Conservation (phyloP, 306 rosid genomes). For the Corylus americana region DNA sequence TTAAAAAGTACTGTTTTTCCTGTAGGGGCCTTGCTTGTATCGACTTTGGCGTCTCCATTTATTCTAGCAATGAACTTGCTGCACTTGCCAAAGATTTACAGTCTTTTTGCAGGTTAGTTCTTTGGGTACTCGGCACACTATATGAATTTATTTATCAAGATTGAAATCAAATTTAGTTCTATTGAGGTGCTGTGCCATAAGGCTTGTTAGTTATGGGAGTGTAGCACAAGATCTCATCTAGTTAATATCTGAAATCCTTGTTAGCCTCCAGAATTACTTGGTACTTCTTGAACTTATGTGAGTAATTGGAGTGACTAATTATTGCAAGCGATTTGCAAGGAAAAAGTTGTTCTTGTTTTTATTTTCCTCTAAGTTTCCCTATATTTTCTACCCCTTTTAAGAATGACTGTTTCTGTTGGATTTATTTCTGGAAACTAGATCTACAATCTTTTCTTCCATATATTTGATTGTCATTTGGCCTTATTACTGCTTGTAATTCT, state of each 20-base stretch:
- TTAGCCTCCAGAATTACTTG: background rate
- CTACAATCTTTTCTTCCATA: background rate
- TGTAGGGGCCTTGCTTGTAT: constrained; percentile 75
- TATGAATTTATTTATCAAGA: background rate
- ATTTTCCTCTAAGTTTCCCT: background rate
- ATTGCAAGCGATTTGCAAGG: constrained; percentile 15
- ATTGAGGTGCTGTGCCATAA: background rate
- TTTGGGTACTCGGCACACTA: constrained; percentile 7
- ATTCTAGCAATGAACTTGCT: constrained; percentile 54
- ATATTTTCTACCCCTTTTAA: background rate
- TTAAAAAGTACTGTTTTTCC: constrained; percentile 13
- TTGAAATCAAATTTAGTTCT: background rate
- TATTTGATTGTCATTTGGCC: too few species aligned
- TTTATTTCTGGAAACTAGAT: background rate
- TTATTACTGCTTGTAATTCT: too few species aligned
- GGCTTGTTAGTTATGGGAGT: background rate
- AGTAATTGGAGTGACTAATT: constrained; percentile 7
- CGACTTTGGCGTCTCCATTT: constrained; percentile 63
- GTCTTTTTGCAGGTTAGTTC: constrained; percentile 65
- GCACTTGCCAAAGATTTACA: constrained; percentile 70
- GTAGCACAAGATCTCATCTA: background rate
- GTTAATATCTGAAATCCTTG: background rate
- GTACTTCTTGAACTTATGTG: background rate
- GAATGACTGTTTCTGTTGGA: background rate
- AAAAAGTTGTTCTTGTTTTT: background rate